Evolutionary conservation across 106 monocot species (phyloP).

Genomic region (Chionographis japonica): DNA sequence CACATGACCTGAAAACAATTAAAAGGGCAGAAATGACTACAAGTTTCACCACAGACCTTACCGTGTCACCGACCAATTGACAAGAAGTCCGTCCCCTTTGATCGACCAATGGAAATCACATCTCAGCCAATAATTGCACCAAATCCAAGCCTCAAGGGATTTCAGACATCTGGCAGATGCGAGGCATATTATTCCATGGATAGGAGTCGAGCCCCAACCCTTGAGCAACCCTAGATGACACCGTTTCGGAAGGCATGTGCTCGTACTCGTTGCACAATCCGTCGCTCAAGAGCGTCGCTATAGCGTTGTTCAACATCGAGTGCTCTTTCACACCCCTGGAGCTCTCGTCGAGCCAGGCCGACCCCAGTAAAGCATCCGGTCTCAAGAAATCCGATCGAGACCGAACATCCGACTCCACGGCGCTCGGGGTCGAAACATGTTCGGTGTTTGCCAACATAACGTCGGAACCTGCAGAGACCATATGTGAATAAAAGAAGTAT

Average conservation of each 20-base stretch:
- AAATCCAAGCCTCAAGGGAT: constrained; percentile 1
- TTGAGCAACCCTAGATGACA: not conserved
- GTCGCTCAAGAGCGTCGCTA: constrained; percentile 10
- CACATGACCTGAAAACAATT: no score
- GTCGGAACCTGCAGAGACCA: constrained; percentile 9
- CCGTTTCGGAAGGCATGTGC: not conserved
- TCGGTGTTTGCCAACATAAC: not conserved
- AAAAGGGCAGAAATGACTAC: no score
- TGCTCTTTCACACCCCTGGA: constrained; percentile 3
- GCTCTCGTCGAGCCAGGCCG: constrained; percentile 1
- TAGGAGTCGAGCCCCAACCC: constrained; percentile 2
- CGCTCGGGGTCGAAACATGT: not conserved
- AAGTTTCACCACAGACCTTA: no score
- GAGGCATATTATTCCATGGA: constrained; percentile 39
- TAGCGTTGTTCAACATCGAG: constrained; percentile 9
- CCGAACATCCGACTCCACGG: not conserved
- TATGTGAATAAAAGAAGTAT: not conserved
- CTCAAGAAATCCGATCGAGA: constrained; percentile 11
- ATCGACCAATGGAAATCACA: no score
- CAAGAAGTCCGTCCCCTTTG: no score
- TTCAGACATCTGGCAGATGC: constrained; percentile 21
- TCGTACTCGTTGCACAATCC: not conserved
- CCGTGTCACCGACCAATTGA: no score
- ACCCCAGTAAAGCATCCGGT: constrained; percentile 28
- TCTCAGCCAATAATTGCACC: no score